Conservation (phyloP, 176 grass and related monocot genomes). For the Chloris gayana region DNA sequence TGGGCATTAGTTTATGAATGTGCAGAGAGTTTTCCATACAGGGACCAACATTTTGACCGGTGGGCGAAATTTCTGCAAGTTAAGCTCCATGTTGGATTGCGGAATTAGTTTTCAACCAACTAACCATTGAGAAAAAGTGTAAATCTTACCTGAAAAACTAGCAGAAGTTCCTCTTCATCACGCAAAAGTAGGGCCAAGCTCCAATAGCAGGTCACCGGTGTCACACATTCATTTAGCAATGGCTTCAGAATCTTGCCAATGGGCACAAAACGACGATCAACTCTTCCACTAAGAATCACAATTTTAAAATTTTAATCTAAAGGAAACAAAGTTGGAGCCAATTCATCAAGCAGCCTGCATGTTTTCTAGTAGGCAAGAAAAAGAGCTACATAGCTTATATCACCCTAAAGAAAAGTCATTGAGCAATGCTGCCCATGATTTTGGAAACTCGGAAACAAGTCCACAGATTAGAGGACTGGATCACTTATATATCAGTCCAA, state of each 20-base stretch:
- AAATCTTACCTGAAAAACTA: slow-evolving; percentile 78
- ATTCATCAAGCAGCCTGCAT: slow-evolving; percentile 4
- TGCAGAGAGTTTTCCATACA: slow-evolving; percentile 81
- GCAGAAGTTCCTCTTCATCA: slow-evolving; percentile 69
- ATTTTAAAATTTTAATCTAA: slow-evolving; percentile 26
- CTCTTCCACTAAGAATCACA: slow-evolving; percentile 65
- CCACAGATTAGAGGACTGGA: neutral
- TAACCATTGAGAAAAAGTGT: neutral
- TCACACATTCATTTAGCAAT: slow-evolving; percentile 73
- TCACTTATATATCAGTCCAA: neutral
- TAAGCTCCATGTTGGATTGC: slow-evolving; percentile 23
- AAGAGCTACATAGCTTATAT: neutral
- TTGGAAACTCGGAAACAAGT: neutral
- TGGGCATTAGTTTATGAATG: slow-evolving; percentile 39
- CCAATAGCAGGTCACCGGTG: slow-evolving; percentile 80
- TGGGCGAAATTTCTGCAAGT: slow-evolving; percentile 69
- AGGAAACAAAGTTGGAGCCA: slow-evolving; percentile 4
- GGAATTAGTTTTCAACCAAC: neutral
- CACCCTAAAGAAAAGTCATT: neutral
- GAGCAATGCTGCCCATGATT: neutral
- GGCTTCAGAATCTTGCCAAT: slow-evolving; percentile 78
- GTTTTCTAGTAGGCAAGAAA: slow-evolving; percentile 29
- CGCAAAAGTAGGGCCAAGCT: slow-evolving; percentile 69
- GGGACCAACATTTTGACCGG: slow-evolving; percentile 82
- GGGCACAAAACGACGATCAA: slow-evolving; percentile 64